A percentile compares a stretch with the other conserved stretches of the same genome.
Evolutionary conservation across 257 asterid species (phyloP).

Genomic region (Solanum stenotomum): DNA sequence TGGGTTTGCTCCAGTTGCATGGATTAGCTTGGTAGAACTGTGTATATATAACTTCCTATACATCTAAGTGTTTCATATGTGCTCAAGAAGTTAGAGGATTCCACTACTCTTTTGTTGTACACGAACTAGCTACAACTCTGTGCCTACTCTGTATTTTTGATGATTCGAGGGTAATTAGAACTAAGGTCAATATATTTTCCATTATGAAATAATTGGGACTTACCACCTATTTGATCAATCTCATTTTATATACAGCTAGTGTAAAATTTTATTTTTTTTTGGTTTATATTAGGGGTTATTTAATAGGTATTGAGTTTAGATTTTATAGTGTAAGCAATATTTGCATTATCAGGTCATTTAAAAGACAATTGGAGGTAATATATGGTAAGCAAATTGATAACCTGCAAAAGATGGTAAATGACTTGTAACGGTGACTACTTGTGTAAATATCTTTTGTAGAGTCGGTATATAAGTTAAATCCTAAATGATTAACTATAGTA

Average conservation of each 20-base stretch:
- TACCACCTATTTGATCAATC: background rate
- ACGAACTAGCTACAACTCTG: background rate
- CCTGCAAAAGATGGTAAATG: background rate
- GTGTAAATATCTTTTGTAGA: background rate
- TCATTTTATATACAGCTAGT: background rate
- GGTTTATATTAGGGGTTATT: too few species aligned
- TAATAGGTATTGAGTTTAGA: too few species aligned
- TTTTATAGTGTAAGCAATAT: too few species aligned
- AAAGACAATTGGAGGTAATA: background rate
- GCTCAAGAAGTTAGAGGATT: background rate
- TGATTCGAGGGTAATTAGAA: background rate
- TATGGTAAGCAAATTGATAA: background rate
- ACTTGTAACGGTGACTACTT: background rate
- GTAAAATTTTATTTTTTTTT: too few species aligned
- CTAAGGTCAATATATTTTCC: background rate
- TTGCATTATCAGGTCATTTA: background rate
- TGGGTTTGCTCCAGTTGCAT: background rate
- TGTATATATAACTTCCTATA: background rate
- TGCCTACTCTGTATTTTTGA: background rate
- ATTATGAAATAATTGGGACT: background rate
- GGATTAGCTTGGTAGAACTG: background rate
- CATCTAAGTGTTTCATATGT: background rate
- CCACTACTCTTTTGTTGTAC: background rate
- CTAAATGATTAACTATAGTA: background rate
- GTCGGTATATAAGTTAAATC: background rate